Evolutionary conservation across 805 yeast genomes (phyloP).

Genomic region (Starmerella khaoyaiensis): DNA sequence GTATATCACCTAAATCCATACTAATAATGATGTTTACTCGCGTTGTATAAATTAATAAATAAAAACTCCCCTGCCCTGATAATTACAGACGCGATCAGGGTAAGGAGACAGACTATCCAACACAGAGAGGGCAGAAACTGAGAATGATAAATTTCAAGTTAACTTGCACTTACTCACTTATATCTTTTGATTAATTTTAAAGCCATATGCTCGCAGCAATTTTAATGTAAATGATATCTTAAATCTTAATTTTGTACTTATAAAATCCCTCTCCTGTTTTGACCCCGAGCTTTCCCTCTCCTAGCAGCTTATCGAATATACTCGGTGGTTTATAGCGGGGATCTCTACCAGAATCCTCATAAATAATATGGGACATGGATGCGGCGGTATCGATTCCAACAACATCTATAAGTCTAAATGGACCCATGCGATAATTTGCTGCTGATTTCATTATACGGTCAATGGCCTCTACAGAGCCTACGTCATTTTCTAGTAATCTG

Average conservation of each 20-base stretch:
- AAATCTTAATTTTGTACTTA: slow-evolving; percentile 6
- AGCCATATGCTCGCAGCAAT: no score
- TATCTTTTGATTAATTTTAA: no score
- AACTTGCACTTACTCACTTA: no score
- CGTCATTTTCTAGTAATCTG: slow-evolving; percentile 29
- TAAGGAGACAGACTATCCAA: no score
- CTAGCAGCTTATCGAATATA: slow-evolving; percentile 29
- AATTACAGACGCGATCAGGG: no score
- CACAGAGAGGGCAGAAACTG: no score
- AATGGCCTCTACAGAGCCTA: slow-evolving; percentile 31
- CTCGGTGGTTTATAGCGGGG: slow-evolving; percentile 33
- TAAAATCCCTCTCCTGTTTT: slow-evolving; percentile 33
- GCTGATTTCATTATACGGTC: slow-evolving; percentile 34
- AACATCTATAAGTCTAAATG: slow-evolving; percentile 32
- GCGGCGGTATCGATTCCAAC: slow-evolving; percentile 34
- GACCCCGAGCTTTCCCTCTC: slow-evolving; percentile 33
- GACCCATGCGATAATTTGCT: slow-evolving; percentile 38
- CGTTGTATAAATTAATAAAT: no score
- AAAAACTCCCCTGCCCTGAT: no score
- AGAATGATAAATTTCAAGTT: no score
- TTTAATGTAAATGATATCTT: no score
- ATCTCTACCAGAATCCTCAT: slow-evolving; percentile 30
- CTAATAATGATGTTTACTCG: no score
- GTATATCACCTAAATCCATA: no score
- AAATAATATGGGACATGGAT: slow-evolving; percentile 32